Evolutionary conservation across 352 stramenopile genomes (phyloP), one percentile per base, ranked within the genome.

Genomic region (Saprolegnia parasitica): DNA sequence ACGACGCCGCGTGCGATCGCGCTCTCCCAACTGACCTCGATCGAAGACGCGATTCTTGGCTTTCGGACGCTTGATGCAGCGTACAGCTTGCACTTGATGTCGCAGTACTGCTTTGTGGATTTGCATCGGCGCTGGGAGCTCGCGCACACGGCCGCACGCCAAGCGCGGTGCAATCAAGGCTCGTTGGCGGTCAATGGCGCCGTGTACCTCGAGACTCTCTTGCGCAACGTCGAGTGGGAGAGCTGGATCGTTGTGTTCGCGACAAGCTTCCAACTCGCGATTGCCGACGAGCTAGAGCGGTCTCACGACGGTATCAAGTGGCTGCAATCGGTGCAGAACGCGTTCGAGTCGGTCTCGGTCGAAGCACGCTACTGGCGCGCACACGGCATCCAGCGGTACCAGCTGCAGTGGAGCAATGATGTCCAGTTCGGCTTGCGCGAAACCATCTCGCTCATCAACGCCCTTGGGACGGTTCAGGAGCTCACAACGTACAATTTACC

Each of bases 71-170:
- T 49, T 8, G 42, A 49, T 10, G 11, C 42, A 4, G 42, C 42
- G 1, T 49, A 49, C 42, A 49, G 13, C 18, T 49, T 49, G 13
- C 4, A 49, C 8, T 8, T 49, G 3, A n/a, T 49, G 42, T n/a
- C 42, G 42, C 42, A 66, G 46, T 66, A 56, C n/a, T 66, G 58
- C 58, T 66, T 20, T 18, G 58, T 40, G 1, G 58, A 66, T 29
- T 39, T 66, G 4, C 21, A 54, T 21, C 20, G 32, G 46, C 40
- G 35, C 10, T 66, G 23, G n/a, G 29, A 66, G 26, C 13, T 56
- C 1, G 58, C 58, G 8, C 58, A 66, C 26, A 66, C 58, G 10
- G 1, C 37, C 20, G n/a, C 24, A 5, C 58, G 58, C 9, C 40
- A 52, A 40, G 32, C 32, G 1, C 26, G 58, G 35, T 66, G 58